These are phyloP conservation scores for Hydrangea macrophylla DNA, from an alignment of 148 eudicot species.

Conservation along the genomic window DNA sequence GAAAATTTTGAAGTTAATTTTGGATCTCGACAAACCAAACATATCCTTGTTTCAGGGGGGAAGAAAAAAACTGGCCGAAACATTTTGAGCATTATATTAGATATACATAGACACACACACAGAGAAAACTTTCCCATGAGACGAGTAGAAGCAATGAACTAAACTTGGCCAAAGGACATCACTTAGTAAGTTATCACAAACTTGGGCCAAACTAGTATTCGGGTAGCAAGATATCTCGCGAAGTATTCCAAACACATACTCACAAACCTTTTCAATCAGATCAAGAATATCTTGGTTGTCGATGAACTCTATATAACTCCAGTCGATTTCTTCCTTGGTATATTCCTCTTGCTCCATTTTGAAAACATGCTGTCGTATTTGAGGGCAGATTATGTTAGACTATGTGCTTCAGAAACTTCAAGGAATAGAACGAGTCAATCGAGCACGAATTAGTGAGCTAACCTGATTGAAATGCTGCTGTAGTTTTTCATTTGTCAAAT, in stretches of 20 bases:
- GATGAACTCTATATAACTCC: constrained; percentile 95
- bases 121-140: neutral
- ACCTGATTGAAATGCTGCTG: constrained; percentile 99
- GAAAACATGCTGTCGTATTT: constrained; percentile 81
- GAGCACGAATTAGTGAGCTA: constrained; percentile 1
- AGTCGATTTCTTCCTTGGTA: constrained; percentile 95
- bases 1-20: no score
- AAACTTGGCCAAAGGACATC: neutral
- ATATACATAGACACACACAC: neutral
- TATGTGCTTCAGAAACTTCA: neutral
- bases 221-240: neutral
- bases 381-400: neutral
- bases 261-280: constrained; percentile 83
- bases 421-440: neutral
- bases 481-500: constrained; percentile 93
- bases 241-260: neutral
- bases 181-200: neutral
- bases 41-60: no score
- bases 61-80: neutral
- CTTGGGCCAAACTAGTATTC: neutral
- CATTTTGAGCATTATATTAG: neutral
- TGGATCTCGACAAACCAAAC: no score
- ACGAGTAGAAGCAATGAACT: neutral
- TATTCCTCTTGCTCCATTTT: constrained; percentile 99
- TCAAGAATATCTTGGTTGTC: constrained; percentile 98